A percentile compares a stretch with the other conserved stretches of the same genome.
These are phyloP conservation scores for Boletus subparvulus DNA, from an alignment of 768 basidiomycete genomes.

Conservation along the genomic window DNA sequence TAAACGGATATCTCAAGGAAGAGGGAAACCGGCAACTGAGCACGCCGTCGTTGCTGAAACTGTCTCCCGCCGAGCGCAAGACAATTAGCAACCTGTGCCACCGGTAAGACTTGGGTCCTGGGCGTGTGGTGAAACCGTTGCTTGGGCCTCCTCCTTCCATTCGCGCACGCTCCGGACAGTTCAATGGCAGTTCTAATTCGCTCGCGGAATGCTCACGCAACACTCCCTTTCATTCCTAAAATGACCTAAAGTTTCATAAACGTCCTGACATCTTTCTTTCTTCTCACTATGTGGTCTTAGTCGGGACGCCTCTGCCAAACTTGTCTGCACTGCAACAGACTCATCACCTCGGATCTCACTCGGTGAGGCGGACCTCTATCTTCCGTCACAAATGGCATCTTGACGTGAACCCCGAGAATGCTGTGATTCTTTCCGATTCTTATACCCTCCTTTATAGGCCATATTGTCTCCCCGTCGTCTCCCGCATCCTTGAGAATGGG, in stretches of 20 bases:
- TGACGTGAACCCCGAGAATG: slow-evolving; percentile 35
- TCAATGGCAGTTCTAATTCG: slow-evolving; percentile 4
- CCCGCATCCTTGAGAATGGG: slow-evolving; percentile 23
- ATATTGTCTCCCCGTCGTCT: slow-evolving; percentile 16
- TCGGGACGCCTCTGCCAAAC: slow-evolving; percentile 36
- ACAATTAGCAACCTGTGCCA: slow-evolving; percentile 21
- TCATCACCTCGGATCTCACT: slow-evolving; percentile 36
- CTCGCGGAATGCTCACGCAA: slow-evolving; percentile 14
- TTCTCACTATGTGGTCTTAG: slow-evolving; percentile 26
- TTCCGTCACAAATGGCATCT: slow-evolving; percentile 17
- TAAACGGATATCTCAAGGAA: slow-evolving; percentile 29
- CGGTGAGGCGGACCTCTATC: slow-evolving; percentile 24
- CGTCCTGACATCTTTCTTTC: slow-evolving; percentile 7
- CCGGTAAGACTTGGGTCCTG: slow-evolving; percentile 3
- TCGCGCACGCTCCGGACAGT: slow-evolving; percentile 8
- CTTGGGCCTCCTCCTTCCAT: slow-evolving; percentile 15
- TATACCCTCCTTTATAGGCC: slow-evolving; percentile 27
- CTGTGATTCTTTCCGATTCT: slow-evolving; percentile 31
- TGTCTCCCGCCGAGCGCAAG: background rate
- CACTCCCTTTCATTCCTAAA: slow-evolving; percentile 33
- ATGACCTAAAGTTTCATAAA: slow-evolving; percentile 36
- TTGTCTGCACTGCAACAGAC: slow-evolving; percentile 27
- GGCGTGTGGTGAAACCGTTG: background rate
- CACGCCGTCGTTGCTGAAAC: slow-evolving; percentile 3
- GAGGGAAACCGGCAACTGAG: slow-evolving; percentile 8